Evolutionary conservation across 164 flowering plant genomes (phyloP), one percentile per base, ranked within the genome.

Genomic region (Pachysandra terminalis): DNA sequence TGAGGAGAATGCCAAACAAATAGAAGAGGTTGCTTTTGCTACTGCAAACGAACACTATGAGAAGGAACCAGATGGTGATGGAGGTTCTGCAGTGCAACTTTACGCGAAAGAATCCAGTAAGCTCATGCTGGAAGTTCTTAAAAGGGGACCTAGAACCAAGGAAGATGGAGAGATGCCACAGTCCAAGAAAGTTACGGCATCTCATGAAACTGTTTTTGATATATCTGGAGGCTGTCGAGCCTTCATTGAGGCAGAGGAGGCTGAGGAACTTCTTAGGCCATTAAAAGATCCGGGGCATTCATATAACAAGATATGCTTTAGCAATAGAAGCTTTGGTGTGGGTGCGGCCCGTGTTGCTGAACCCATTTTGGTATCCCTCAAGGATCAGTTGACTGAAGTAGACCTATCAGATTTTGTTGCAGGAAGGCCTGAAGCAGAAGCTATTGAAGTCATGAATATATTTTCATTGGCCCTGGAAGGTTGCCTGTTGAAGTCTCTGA

Each of bases 391-490:
- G n/a, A n/a, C n/a, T n/a, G n/a, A n/a, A n/a, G n/a, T n/a, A 80
- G 73, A 93, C 61, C 66, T 93, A 35, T 90, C 98, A 58, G 98
- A 93, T 86, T 85, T 93, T 69, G 72, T 93, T 68, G 96, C 97
- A 12, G 96, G 97, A 71, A 83, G 97, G 76, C 84, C 93, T 0
- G 96, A 90, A 73, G 85, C 67, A 2, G 96, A 89, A 75, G 98
- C 98, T 60, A 85, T 93, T 72, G 84, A 93, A 58, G 97, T 93
- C 64, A 93, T 93, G 94, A 75, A 68, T n/a, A 84, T 91, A 27
- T 89, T 93, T 64, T 79, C 98, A n/a, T 64, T 71, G 19, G 90
- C 94, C 16, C 71, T 93, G 70, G 90, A 89, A 73, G 97, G 93
- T 56, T 84, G 86, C 66, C 21, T 75, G 4, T 70, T 93, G 82